A percentile compares a stretch with the other conserved stretches of the same genome.
These are phyloP conservation scores for Rhodosporidiobolus sp. DNA, from an alignment of 768 basidiomycete genomes.

Conservation along the genomic window DNA sequence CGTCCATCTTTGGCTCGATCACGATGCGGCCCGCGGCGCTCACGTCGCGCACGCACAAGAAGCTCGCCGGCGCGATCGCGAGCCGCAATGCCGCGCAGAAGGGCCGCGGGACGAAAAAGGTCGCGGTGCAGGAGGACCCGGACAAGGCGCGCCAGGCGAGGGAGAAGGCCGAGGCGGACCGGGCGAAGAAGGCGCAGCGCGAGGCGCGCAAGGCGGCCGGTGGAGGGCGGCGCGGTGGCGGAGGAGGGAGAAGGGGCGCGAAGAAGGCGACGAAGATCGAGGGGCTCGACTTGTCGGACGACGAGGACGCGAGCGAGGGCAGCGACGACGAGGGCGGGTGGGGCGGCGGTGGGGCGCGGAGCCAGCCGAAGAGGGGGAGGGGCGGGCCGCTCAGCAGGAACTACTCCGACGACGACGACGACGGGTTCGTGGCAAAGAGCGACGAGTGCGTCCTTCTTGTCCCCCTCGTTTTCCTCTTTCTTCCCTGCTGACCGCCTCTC, in stretches of 20 bases:
- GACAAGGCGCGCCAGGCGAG: conserved; percentile 36
- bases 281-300: conserved; percentile 17
- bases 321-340: conserved; percentile 1
- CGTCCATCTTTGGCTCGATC: conserved; percentile 77
- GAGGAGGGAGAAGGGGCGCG: neutral
- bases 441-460: conserved; percentile 25
- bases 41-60: conserved; percentile 83
- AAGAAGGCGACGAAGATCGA: conserved; percentile 30
- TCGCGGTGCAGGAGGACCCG: conserved; percentile 16
- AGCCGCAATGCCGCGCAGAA: conserved; percentile 69
- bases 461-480: neutral
- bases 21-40: conserved; percentile 79
- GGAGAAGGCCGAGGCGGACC: conserved; percentile 33
- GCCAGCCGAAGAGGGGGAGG: conserved; percentile 16
- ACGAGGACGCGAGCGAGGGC: conserved; percentile 20
- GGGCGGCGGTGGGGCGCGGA: neutral
- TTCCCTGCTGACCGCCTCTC: neutral
- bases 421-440: conserved; percentile 29
- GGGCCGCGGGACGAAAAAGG: conserved; percentile 72
- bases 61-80: conserved; percentile 79
- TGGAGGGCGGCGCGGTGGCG: neutral
- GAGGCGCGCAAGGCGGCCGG: conserved; percentile 19
- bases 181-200: conserved; percentile 28
- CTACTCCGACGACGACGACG: conserved; percentile 33
- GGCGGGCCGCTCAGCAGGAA: neutral